Percentiles rank a stretch among this genome's conserved stretches.
phyloP scores from a whole-genome alignment of 2,329 filamentous ascomycete genomes.

The Pestalotiopsis sp. region DNA sequence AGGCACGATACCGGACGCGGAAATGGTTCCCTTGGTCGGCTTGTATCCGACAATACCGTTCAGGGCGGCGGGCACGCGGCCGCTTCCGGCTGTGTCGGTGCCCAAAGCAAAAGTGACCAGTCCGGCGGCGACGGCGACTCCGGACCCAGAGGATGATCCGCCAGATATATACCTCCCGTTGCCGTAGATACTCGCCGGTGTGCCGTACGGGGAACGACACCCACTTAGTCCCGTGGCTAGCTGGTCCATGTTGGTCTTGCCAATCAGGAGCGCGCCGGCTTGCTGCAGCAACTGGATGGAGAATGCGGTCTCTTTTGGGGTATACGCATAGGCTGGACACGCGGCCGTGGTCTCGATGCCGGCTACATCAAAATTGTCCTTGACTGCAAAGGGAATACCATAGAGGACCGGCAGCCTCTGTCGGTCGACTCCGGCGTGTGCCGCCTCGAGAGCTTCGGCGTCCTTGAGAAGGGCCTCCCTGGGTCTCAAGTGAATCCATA shows the following conservation, averaged over 20 bases:
- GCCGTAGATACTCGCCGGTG: slow-evolving; percentile 37
- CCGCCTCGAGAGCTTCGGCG: not conserved
- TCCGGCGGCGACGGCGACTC: slow-evolving; percentile 54
- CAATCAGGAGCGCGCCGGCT: slow-evolving; percentile 57
- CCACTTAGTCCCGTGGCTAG: slow-evolving; percentile 64
- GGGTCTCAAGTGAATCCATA: not conserved
- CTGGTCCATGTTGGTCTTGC: slow-evolving; percentile 63
- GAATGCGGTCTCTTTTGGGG: slow-evolving; percentile 45
- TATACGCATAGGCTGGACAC: slow-evolving; percentile 51
- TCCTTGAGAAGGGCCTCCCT: not conserved
- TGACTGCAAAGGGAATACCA: slow-evolving; percentile 59
- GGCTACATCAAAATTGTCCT: slow-evolving; percentile 58
- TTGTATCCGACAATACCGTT: slow-evolving; percentile 57
- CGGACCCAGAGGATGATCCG: slow-evolving; percentile 30
- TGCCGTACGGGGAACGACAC: slow-evolving; percentile 59
- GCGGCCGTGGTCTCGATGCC: slow-evolving; percentile 53
- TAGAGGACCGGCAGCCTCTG: slow-evolving; percentile 37
- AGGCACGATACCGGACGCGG: slow-evolving; percentile 48
- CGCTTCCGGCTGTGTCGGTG: slow-evolving; percentile 59
- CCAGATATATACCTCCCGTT: slow-evolving; percentile 26
- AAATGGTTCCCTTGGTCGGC: slow-evolving; percentile 53
- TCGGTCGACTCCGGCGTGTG: not conserved
- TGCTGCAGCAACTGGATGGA: slow-evolving; percentile 49
- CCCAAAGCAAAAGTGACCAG: slow-evolving; percentile 59
- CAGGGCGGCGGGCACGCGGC: slow-evolving; percentile 54